Evolutionary conservation across 2,329 filamentous ascomycete species (phyloP).

Genomic region (Aciculosporium take): DNA sequence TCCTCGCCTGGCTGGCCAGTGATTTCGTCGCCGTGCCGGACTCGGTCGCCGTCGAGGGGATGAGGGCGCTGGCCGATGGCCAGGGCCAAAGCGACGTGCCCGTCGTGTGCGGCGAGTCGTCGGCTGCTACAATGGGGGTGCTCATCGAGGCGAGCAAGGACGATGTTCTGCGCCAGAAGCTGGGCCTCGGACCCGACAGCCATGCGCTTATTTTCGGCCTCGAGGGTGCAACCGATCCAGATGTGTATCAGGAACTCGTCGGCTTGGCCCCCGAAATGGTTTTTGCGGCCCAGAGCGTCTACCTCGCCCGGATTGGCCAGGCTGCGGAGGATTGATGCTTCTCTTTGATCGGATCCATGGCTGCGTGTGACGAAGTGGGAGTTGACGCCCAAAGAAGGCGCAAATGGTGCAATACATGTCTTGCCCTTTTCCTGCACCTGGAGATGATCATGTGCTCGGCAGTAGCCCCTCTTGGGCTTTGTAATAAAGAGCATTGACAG

Average conservation of each 20-base stretch:
- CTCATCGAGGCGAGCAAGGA: constrained; percentile 2
- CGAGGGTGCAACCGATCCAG: constrained; percentile 8
- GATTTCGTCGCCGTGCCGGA: constrained; percentile 9
- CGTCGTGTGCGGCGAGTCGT: constrained; percentile 8
- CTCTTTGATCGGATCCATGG: no score
- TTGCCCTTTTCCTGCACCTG: no score
- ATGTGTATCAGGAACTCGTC: constrained; percentile 6
- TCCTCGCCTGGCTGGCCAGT: constrained; percentile 8
- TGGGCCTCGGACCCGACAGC: constrained; percentile 5
- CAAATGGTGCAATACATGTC: no score
- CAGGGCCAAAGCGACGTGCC: constrained; percentile 4
- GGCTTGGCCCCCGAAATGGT: constrained; percentile 3
- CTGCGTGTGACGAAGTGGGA: no score
- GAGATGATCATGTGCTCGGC: no score
- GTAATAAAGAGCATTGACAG: no score
- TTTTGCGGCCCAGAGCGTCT: constrained; percentile 5
- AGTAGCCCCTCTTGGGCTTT: no score
- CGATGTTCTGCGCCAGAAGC: neutral
- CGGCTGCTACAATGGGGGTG: constrained; percentile 8
- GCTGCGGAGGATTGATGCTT: no score
- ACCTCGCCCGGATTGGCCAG: neutral
- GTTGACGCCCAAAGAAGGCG: no score
- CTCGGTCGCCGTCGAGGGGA: constrained; percentile 5
- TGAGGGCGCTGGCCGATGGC: constrained; percentile 7
- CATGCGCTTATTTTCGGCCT: constrained; percentile 8